Evolutionary conservation across 2,329 filamentous ascomycete genomes (phyloP).

Genomic region (Sclerotinia sclerotiorum): DNA sequence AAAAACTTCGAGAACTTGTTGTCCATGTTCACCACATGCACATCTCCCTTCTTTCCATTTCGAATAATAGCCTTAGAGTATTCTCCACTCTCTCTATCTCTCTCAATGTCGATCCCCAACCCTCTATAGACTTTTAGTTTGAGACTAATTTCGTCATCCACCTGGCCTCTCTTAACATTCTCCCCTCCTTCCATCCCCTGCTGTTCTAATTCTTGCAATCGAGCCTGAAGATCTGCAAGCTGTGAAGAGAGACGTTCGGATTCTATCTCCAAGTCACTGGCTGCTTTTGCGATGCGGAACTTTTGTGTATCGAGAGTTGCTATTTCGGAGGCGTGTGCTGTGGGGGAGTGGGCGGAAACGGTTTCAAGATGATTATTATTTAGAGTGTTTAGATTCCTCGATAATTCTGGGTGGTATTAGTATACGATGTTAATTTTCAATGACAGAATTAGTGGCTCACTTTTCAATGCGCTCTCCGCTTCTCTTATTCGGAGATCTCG

Average conservation of each 20-base stretch:
- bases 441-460: conserved; percentile 42
- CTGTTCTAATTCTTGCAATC: conserved; percentile 78
- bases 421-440: not conserved
- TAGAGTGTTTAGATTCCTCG: conserved; percentile 73
- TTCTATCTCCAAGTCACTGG: conserved; percentile 86
- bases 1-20: conserved; percentile 88
- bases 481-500: conserved; percentile 76
- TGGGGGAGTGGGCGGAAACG: conserved; percentile 69
- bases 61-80: conserved; percentile 84
- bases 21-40: conserved; percentile 93
- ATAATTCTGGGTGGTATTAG: conserved; percentile 52
- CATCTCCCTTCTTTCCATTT: conserved; percentile 83
- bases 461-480: conserved; percentile 65
- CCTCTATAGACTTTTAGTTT: conserved; percentile 89
- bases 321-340: conserved; percentile 80
- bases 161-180: conserved; percentile 44
- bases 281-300: conserved; percentile 90
- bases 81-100: conserved; percentile 66
- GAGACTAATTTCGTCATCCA: conserved; percentile 66
- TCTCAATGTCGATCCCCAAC: conserved; percentile 84
- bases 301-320: conserved; percentile 87
- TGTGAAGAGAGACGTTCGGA: conserved; percentile 86
- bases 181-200: conserved; percentile 78
- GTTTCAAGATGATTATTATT: conserved; percentile 76
- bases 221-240: conserved; percentile 69